Evolutionary conservation across 257 asterid species (phyloP), one percentile per base, ranked within the genome.

Genomic region (Lycium barbarum): DNA sequence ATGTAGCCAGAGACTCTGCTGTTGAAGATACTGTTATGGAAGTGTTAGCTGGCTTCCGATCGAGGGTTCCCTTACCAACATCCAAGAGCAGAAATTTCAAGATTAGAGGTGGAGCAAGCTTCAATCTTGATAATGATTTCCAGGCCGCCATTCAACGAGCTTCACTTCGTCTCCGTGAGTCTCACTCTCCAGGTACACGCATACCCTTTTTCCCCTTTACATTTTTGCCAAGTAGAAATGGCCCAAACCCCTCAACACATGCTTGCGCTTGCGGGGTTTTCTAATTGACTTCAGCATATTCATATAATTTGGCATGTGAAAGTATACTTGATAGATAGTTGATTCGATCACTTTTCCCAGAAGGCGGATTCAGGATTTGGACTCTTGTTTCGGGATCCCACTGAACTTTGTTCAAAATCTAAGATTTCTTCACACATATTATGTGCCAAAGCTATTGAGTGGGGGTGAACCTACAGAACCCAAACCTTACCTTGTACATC

Each of bases 141-240:
- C 84, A 87, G 79, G 88, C 90, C 4, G 97, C 98, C 73, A 54
- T 89, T 55, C 71, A 88, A 70, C 92, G 90, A 54, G 95, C 92
- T 38, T 91, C 91, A 84, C 91, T 93, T 72, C 98, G 98, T 81
- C 82, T 87, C 80, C 91, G 79, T 57, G 98, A 95, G 87, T 90
- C 95, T 63, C 93, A 87, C 83, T 93, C 94, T 43, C 90, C 93
- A 89, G 98, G 98, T 53, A 9, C 9, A 49, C 8, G 45, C 45
- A 40, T 40, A 40, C 45, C 45, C 45, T 49, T 9, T 9, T 9
- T 2, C 9, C 55, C 55, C 13, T 49, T 49, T 49, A 49, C 10
- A 49, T 49, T 9, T 49, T 26, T 26, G 33, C 10, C 17, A 57
- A 57, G 9, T 57, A 20, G n/a, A n/a, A n/a, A n/a, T n/a, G n/a